Base-by-base conservation (phyloP, 495 filamentous ascomycete genomes). In the Penicillium simplicissimum region DNA sequence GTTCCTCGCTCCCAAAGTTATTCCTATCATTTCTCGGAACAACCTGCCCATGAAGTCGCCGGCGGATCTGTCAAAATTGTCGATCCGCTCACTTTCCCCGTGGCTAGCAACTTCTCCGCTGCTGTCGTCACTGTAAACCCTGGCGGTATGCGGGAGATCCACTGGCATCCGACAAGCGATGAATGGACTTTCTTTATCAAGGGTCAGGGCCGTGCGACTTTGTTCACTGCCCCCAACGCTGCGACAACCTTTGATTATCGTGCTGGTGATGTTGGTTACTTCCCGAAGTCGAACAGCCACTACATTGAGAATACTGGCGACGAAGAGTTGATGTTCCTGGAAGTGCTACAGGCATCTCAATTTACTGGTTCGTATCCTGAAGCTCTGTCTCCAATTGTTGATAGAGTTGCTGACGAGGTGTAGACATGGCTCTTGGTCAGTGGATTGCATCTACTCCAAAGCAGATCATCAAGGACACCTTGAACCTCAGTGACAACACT, bases 161-260 rank as follows among this genome's bases (percentile, higher is more conserved):
- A 93, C 73, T 93, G 90, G 90, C 89, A 92, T 63, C 86, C 88
- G 0, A 82, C 80, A 9, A 85, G 84, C 23, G 89, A 92, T 71
- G 89, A 92, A 65, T 93, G 88, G 89, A 84, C 82, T 1, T 93
- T 88, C 74, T 92, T 92, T 76, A 82, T 92, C 49, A 70, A 81
- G 31, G 90, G 90, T 0, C 79, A 80, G 0, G 90, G 83, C 0
- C 81, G 90, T 4, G 86, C 89, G 14, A 91, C 88, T 0, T 74
- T 91, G 6, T 91, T 85, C 69, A 73, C 78, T 6, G 85, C 88
- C 0, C 82, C 85, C 0, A 68, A 72, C 0, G 69, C 79, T 2
- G 82, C 88, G 1, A 80, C 82, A 10, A 92, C 89, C 0, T 94
- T 92, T 68, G 90, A 94, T 71, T 92, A 87, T 69, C 78, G 79